Evolutionary conservation across 2,329 filamentous ascomycete genomes (phyloP), one percentile per base, ranked within the genome.

Genomic region (Niveomyces coronatus): DNA sequence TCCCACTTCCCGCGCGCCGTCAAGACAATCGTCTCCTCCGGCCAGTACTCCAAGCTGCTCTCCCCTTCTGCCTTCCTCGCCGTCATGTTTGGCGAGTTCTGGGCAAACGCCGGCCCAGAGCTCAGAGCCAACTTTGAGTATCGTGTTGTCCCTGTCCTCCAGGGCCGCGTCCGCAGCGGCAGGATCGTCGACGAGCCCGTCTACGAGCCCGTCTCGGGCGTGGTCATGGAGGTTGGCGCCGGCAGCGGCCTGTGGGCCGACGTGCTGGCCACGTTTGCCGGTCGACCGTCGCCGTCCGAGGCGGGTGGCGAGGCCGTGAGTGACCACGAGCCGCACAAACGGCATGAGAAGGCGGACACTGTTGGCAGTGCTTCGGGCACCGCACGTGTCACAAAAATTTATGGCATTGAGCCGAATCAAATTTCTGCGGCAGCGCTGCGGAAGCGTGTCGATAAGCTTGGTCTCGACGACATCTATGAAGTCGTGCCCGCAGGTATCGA

Each of bases 401-500:
- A 74, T 47, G 79, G 77, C 39, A 67, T 82, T 4, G 79, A 83
- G 57, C 79, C 79, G 3, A 82, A 80, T 51, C 39, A 52, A 0
- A 64, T 62, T 24, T 70, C 73, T 38, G 71, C 78, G 45, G 52
- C 52, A 0, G 54, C 54, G 5, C 57, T 83, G 36, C 55, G 61
- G 1, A 49, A 53, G 27, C 65, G 64, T 16, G 63, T 79, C 4
- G 50, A 55, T 9, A 63, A 65, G 2, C 65, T 72, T 1, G 75
- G 73, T 0, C 55, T 83, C 3, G 60, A 65, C 6, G 71, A 62
- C 36, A 56, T 70, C 7, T 83, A 82, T 52, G 67, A 76, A 50
- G 68, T 82, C 40, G 65, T 79, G 9, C 74, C 76, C 2, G 65
- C 74, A 5, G 79, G 78, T 3, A 74, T 82, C 31, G 69, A 82